Evolutionary conservation across 139 green algal genomes (phyloP).

Genomic region (Pleodorina starrii): DNA sequence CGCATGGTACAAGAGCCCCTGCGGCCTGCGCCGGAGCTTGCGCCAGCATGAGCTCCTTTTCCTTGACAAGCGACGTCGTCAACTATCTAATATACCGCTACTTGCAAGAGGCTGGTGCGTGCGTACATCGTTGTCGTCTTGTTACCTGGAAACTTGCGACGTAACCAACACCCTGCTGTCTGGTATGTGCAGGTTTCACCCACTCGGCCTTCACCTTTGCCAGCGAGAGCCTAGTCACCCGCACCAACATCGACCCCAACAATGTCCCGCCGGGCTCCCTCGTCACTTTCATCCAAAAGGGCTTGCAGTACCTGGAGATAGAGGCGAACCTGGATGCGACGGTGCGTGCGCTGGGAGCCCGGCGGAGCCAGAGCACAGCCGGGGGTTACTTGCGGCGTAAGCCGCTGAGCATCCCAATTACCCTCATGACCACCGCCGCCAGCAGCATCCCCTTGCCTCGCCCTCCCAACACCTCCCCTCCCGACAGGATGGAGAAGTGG

Average conservation of each 20-base stretch:
- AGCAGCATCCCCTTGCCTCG: too few relatives aligned
- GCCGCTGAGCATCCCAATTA: too few relatives aligned
- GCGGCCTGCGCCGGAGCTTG: background rate
- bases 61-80: constrained; percentile 82
- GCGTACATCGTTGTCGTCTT: too few relatives aligned
- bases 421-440: too few relatives aligned
- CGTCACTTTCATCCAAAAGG: constrained; percentile 96
- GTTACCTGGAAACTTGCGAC: too few relatives aligned
- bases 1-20: constrained; percentile 3
- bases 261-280: constrained; percentile 93
- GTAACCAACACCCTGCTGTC: too few relatives aligned
- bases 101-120: constrained; percentile 91
- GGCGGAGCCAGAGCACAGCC: too few relatives aligned
- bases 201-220: constrained; percentile 96
- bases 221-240: constrained; percentile 85
- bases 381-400: too few relatives aligned
- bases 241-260: constrained; percentile 80
- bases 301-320: constrained; percentile 97
- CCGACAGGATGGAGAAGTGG: constrained; percentile 79
- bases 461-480: background rate
- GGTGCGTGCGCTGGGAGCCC: too few relatives aligned
- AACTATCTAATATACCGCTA: constrained; percentile 98
- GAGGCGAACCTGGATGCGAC: constrained; percentile 92
- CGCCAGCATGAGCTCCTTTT: constrained; percentile 20
- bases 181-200: constrained; percentile 91